Evolutionary conservation across 2,329 filamentous ascomycete species (phyloP).

Genomic region (Pyricularia sp.): DNA sequence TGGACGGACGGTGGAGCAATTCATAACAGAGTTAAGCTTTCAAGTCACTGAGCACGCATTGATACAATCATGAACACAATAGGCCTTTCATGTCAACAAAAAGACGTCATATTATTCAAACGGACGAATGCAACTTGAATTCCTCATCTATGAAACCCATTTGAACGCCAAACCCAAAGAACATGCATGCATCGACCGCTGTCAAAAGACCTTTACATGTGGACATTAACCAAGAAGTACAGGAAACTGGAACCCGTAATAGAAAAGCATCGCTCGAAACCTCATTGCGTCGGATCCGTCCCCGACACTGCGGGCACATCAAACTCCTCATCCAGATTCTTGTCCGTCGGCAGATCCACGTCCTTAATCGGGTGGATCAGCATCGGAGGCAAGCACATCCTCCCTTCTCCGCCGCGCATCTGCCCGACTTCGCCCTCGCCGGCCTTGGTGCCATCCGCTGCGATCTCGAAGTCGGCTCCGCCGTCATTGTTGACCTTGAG

Average conservation of each 20-base stretch:
- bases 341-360: conserved; percentile 52
- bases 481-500: conserved; percentile 67
- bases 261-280: background rate
- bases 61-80: background rate
- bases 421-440: conserved; percentile 29
- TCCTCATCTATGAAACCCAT: background rate
- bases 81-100: background rate
- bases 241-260: background rate
- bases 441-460: conserved; percentile 37
- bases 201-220: background rate
- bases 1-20: background rate
- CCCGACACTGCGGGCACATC: conserved; percentile 30
- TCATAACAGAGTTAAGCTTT: background rate
- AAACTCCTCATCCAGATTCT: conserved; percentile 33
- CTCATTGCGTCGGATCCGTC: conserved; percentile 35
- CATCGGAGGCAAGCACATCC: conserved; percentile 88
- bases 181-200: background rate
- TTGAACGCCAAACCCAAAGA: background rate
- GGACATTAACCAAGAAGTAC: background rate
- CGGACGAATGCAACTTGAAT: background rate
- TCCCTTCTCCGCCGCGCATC: conserved; percentile 58
- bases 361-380: conserved; percentile 79
- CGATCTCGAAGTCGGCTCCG: conserved; percentile 61
- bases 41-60: background rate
- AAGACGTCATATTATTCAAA: background rate